Evolutionary conservation across 1,284 basidiomycete genomes (phyloP), one percentile per base, ranked within the genome.

Genomic region (Irpex sp.): DNA sequence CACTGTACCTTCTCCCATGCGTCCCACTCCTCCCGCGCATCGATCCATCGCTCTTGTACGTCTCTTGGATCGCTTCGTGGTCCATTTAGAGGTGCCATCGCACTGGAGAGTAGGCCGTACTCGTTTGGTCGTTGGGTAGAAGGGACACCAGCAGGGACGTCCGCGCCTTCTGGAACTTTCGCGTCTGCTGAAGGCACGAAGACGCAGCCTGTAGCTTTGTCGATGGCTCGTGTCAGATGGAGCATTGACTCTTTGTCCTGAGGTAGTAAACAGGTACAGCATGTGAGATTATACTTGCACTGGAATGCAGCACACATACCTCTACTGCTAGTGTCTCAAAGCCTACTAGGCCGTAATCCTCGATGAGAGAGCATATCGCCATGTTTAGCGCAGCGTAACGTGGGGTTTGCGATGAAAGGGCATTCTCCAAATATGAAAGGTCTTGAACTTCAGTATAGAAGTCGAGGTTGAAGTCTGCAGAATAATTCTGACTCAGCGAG

Each of bases 371-470:
- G 65, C 93, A 92, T 72, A 98, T 90, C 0, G 92, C 90, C 81
- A 90, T 87, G 74, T 98, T 99, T 53, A 99, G 79, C 13, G 88
- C 87, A 0, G 83, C 78, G 70, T 88, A 96, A 57, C 87, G 87
- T 1, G 85, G 83, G 0, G 88, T 81, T 1, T 88, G 78, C 0
- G 83, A 77, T 7, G 87, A 86, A 17, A 98, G 85, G 1, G 87
- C 79, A 63, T 89, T 91, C 67, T 93, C 85, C 5, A 99, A 85
- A 74, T 98, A 92, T 0, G 90, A 90, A 0, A 99, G 81, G 74
- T 99, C 96, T 76, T 98, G 95, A 0, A 97, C 97, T 76, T 99
- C 94, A 49, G 97, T 98, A 74, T 99, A 99, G 75, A 94, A 99
- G 68, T 97, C 94, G 50, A 99, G 87, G 71, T 97, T 97, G 81